Evolutionary conservation across 1,284 basidiomycete genomes (phyloP).

Genomic region (Takashimella tepidaria): DNA sequence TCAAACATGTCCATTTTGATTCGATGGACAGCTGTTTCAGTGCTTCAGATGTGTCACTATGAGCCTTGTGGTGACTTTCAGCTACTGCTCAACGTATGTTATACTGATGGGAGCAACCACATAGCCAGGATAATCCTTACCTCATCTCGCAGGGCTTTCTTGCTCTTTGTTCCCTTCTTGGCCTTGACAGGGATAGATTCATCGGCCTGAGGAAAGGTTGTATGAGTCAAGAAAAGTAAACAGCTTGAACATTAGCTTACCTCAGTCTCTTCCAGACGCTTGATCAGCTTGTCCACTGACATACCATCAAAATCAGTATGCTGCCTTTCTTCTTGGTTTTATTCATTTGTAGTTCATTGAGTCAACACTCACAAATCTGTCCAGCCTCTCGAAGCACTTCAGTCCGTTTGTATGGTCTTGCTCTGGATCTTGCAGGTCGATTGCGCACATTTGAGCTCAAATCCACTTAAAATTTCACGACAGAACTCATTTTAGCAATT

Average conservation of each 20-base stretch:
- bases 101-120: not conserved
- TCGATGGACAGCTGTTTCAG: constrained; percentile 23
- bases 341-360: not conserved
- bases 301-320: constrained; percentile 4
- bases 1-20: constrained; percentile 22
- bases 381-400: constrained; percentile 12
- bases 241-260: no score
- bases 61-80: constrained; percentile 14
- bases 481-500: no score
- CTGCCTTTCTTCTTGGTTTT: no score
- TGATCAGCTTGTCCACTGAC: constrained; percentile 18
- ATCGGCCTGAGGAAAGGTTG: constrained; percentile 10
- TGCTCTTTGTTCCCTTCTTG: constrained; percentile 30
- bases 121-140: constrained; percentile 1
- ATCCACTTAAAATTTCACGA: constrained; percentile 28
- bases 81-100: no score
- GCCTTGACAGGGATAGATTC: constrained; percentile 25
- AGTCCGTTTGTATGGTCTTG: constrained; percentile 1
- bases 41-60: constrained; percentile 10
- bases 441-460: constrained; percentile 13
- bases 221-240: no score
- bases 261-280: constrained; percentile 20
- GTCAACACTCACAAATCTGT: constrained; percentile 14
- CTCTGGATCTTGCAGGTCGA: constrained; percentile 15
- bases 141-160: constrained; percentile 28